Evolutionary conservation across 179 eudicot genomes (phyloP).

Genomic region (Corrigiola litoralis): DNA sequence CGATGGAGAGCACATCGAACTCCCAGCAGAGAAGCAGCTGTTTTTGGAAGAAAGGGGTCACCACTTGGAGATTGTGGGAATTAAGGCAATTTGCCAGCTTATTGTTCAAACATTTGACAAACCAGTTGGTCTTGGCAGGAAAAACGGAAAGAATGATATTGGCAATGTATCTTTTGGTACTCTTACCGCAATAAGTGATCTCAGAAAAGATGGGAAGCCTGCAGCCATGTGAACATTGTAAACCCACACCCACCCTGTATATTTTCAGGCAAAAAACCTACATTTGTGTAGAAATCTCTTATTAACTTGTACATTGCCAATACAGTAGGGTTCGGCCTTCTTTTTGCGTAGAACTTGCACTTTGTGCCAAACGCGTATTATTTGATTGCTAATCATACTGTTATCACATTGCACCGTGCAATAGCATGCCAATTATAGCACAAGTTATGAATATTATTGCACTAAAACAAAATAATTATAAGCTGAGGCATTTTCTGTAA

Average conservation of each 20-base stretch:
- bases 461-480: too few relatives aligned
- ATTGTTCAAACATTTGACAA: constrained; percentile 51
- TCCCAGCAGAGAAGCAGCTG: constrained; percentile 30
- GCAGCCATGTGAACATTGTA: constrained; percentile 49
- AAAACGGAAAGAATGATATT: constrained; percentile 21
- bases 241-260: too few relatives aligned
- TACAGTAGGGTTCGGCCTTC: too few relatives aligned
- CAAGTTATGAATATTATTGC: too few relatives aligned
- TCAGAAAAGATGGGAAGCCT: constrained; percentile 86
- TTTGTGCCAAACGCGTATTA: too few relatives aligned
- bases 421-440: too few relatives aligned
- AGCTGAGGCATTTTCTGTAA: too few relatives aligned
- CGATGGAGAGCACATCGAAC: constrained; percentile 77
- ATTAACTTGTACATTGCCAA: too few relatives aligned
- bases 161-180: constrained; percentile 37
- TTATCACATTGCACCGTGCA: too few relatives aligned
- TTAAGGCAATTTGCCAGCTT: constrained; percentile 62
- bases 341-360: too few relatives aligned
- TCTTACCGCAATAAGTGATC: constrained; percentile 86
- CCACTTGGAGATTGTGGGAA: constrained; percentile 29
- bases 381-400: too few relatives aligned
- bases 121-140: constrained; percentile 34
- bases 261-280: too few relatives aligned
- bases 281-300: background rate
- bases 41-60: constrained; percentile 75